Conservation (phyloP, 352 stramenopile species). For the Phytophthora pini region DNA sequence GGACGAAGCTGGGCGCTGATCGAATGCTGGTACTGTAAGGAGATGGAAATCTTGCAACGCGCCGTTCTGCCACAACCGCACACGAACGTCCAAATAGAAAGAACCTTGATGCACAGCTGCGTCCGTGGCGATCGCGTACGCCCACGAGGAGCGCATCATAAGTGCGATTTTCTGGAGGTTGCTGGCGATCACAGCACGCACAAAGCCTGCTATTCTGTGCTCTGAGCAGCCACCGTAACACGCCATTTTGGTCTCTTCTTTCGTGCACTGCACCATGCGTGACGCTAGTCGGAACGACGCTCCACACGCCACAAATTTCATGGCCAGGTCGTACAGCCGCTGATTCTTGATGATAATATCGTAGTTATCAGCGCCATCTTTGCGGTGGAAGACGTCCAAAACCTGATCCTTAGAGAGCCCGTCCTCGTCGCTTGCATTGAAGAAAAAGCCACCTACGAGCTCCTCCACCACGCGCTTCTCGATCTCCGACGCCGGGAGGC, state of each 20-base stretch:
- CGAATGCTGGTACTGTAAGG: slow-evolving; percentile 52
- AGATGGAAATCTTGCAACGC: slow-evolving; percentile 67
- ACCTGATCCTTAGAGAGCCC: slow-evolving; percentile 46
- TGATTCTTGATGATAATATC: slow-evolving; percentile 72
- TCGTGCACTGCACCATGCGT: slow-evolving; percentile 62
- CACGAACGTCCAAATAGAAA: slow-evolving; percentile 60
- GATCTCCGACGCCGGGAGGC: slow-evolving; percentile 62
- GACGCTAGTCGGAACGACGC: slow-evolving; percentile 63
- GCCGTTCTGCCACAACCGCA: slow-evolving; percentile 61
- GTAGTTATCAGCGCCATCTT: slow-evolving; percentile 47
- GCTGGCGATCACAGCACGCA: slow-evolving; percentile 60
- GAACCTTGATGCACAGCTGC: slow-evolving; percentile 58
- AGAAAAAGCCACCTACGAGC: slow-evolving; percentile 60
- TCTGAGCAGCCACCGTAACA: slow-evolving; percentile 62
- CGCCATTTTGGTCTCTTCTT: slow-evolving; percentile 62
- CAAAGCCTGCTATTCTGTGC: slow-evolving; percentile 52
- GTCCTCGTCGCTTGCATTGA: slow-evolving; percentile 51
- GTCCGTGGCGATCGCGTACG: slow-evolving; percentile 58
- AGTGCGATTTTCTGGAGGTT: slow-evolving; percentile 69
- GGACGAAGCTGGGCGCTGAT: slow-evolving; percentile 39
- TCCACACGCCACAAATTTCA: slow-evolving; percentile 69
- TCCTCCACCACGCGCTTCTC: slow-evolving; percentile 62
- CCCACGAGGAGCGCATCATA: slow-evolving; percentile 70
- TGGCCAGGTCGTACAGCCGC: slow-evolving; percentile 63
- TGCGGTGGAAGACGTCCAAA: slow-evolving; percentile 59